Base-by-base conservation (phyloP, 352 stramenopile species). In the Globisporangium acanthophoron region DNA sequence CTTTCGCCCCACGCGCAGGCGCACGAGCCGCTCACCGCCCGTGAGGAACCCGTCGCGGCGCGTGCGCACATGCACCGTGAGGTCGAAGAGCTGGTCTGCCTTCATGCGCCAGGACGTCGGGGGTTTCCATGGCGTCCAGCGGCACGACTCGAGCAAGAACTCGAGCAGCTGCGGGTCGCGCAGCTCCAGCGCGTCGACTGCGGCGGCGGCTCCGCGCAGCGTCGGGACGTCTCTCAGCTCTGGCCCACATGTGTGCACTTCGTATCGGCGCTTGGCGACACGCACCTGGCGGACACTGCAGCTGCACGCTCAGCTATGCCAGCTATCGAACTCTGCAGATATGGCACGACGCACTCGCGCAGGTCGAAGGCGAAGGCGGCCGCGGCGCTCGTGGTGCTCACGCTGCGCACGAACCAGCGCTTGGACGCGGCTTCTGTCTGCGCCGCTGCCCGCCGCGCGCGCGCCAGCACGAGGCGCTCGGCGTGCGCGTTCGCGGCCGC, bases 31-130 rank as follows among this genome's bases (percentile, higher is more conserved):
- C n/a, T 80, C 65, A 18, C 82, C 75, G 8, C 66, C 66, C 3
- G 77, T 88, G 5, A 88, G 55, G 41, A 85, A 88, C 0, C 74
- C 80, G 33, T 87, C 60, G 35, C 70, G 49, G 2, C 76, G 69
- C 24, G 75, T 37, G 7, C 54, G 69, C 6, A 85, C 70, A 33
- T 79, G 61, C 12, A 90, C 43, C 0, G 67, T 76, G 21, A 90
- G 55, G 43, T 90, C 78, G 46, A 80, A 88, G 2, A 79, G 60
- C 66, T 90, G 80, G 50, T 86, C 78, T 4, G 76, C 70, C 44
- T 88, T 88, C 46, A 85, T 74, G 24, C 76, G 69, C 76, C 78
- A 90, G 8, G 78, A 83, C 13, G 70, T 66, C 0, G 76, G 67
- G n/a, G 78, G 78, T 43, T 82, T 66, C 80, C 80, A 90, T 21